Evolutionary conservation across 2,329 filamentous ascomycete genomes (phyloP).

Genomic region (Tolypocladium tundrense): DNA sequence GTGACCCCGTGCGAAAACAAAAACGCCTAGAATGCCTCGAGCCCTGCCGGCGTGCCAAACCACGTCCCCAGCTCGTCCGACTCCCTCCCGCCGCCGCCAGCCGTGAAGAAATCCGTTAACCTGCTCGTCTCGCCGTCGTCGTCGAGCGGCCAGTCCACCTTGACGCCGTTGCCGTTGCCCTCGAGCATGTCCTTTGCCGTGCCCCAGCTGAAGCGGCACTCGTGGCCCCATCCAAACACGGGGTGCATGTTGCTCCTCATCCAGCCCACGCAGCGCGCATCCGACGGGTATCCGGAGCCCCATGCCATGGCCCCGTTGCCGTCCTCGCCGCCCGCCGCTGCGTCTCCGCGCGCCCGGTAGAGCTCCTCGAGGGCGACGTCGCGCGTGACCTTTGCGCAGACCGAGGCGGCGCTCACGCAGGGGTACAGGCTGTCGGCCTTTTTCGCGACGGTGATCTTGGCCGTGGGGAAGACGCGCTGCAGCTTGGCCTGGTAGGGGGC

Average conservation of each 20-base stretch:
- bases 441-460: slow-evolving; percentile 67
- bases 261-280: slow-evolving; percentile 72
- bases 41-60: slow-evolving; percentile 66
- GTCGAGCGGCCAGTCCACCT: slow-evolving; percentile 74
- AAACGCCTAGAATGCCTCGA: slow-evolving; percentile 55
- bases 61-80: slow-evolving; percentile 64
- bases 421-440: slow-evolving; percentile 92
- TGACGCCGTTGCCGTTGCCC: slow-evolving; percentile 53
- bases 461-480: slow-evolving; percentile 71
- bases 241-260: slow-evolving; percentile 80
- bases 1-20: neutral
- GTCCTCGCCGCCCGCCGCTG: slow-evolving; percentile 18
- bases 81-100: slow-evolving; percentile 28
- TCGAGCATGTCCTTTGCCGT: slow-evolving; percentile 92
- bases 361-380: slow-evolving; percentile 80
- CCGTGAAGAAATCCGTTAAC: slow-evolving; percentile 66
- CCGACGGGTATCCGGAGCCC: slow-evolving; percentile 92
- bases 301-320: slow-evolving; percentile 44
- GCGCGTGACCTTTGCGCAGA: slow-evolving; percentile 91
- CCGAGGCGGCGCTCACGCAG: slow-evolving; percentile 84
- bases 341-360: slow-evolving; percentile 38
- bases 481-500: slow-evolving; percentile 75
- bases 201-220: slow-evolving; percentile 92
- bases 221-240: slow-evolving; percentile 87
- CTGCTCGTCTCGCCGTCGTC: slow-evolving; percentile 59